Base-by-base conservation (phyloP, 345 rosid species). In the Aquilaria yunnanensis region DNA sequence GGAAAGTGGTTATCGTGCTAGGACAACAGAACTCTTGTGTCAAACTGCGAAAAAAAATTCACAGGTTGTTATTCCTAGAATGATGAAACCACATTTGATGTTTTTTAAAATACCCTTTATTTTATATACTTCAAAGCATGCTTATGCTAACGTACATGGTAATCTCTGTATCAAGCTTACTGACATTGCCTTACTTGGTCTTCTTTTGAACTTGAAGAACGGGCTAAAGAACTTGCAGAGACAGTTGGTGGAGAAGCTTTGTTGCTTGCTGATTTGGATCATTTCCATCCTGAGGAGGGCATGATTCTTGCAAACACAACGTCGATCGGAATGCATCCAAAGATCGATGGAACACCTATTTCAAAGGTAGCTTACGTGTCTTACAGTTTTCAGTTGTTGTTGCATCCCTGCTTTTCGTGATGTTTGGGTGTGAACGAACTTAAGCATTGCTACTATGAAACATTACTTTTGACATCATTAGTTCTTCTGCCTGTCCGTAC, bases 301-400 rank as follows among this genome's bases (percentile, higher is more conserved):
- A 84, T 79, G 89, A 80, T 84, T 69, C 89, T 81, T 4, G 89
- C 80, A 57, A 84, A 81, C 53, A 67, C 89, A 49, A 81, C 89
- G 32, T 75, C 86, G 2, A 80, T 81, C 59, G 89, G 90, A 64
- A 81, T 80, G 86, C 63, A 81, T 69, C 90, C 90, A 51, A 80
- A 76, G 59, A 67, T 51, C 2, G 76, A 81, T 9, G 77, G 68
- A 32, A 72, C 82, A 47, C 87, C 80, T 30, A 47, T 85, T 60
- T 63, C 87, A 29, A 81, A 84, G 86, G 90, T 81, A 70, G 46
- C 53, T 49, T 48, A 11, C 10, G 14, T 54, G 41, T 50, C 37
- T 14, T 61, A 23, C 23, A 23, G 8, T 37, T 37, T 37, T 37
- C 43, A 37, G 23, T 37, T 37, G 43, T 37, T 66, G 60, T 47